Conservation (phyloP, 208 protist species). For the Leishmania arabica region DNA sequence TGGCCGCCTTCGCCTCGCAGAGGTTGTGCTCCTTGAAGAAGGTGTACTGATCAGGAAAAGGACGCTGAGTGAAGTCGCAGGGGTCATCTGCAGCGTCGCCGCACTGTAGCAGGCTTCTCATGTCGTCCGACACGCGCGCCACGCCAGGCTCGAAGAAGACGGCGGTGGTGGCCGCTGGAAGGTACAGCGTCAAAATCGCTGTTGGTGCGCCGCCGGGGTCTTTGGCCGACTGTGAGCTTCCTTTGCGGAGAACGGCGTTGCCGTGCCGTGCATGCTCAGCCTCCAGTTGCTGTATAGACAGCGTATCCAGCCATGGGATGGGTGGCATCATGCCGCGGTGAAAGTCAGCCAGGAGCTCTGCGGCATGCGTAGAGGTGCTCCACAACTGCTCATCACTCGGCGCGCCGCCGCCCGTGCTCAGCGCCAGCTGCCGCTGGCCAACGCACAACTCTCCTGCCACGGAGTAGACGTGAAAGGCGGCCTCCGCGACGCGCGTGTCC, state of each 20-base stretch:
- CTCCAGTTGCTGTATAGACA: slow-evolving; percentile 54
- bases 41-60: slow-evolving; percentile 43
- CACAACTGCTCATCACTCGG: background rate
- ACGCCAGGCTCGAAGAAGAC: slow-evolving; percentile 33
- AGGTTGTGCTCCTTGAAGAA: slow-evolving; percentile 63
- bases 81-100: background rate
- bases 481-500: slow-evolving; percentile 11
- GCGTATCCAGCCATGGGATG: slow-evolving; percentile 79
- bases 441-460: slow-evolving; percentile 53
- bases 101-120: background rate
- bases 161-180: slow-evolving; percentile 47
- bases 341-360: slow-evolving; percentile 17
- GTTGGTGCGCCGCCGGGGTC: background rate
- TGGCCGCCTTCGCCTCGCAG: slow-evolving; percentile 61
- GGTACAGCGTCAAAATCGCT: slow-evolving; percentile 36
- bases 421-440: slow-evolving; percentile 35
- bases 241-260: slow-evolving; percentile 5
- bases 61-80: slow-evolving; percentile 17
- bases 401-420: slow-evolving; percentile 12
- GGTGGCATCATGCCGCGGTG: slow-evolving; percentile 46
- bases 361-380: slow-evolving; percentile 5
- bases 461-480: slow-evolving; percentile 39
- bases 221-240: background rate
- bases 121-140: slow-evolving; percentile 1
- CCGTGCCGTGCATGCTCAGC: slow-evolving; percentile 10